Evolutionary conservation across 305 asterid genomes (phyloP).

Genomic region (Caryopteris hybrid): DNA sequence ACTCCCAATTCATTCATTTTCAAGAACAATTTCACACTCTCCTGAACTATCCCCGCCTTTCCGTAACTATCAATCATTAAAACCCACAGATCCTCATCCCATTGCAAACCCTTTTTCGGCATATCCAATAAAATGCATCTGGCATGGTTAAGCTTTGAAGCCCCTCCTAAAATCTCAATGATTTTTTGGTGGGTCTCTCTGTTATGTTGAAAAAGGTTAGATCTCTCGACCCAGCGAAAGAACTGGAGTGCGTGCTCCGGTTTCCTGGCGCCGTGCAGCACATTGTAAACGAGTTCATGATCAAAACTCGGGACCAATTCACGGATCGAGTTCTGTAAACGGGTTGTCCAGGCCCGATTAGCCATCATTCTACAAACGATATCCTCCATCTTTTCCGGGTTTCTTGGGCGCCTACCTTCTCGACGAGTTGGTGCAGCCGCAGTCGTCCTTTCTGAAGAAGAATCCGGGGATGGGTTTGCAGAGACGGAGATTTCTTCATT

Average conservation of each 20-base stretch:
- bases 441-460: conserved; percentile 6
- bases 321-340: conserved; percentile 77
- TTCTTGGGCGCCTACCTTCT: conserved; percentile 32
- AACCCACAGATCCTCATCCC: conserved; percentile 95
- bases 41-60: conserved; percentile 81
- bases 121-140: conserved; percentile 80
- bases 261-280: conserved; percentile 54
- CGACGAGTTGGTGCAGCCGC: conserved; percentile 6
- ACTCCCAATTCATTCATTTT: conserved; percentile 83
- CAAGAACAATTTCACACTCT: conserved; percentile 77
- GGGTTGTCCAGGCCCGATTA: conserved; percentile 79
- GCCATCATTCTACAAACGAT: conserved; percentile 80
- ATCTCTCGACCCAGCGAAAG: conserved; percentile 85
- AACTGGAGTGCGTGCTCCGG: conserved; percentile 83
- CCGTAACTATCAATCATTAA: conserved; percentile 80
- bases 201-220: conserved; percentile 55
- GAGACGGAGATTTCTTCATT: conserved; percentile 20
- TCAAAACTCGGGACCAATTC: conserved; percentile 63
- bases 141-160: conserved; percentile 77
- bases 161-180: conserved; percentile 69
- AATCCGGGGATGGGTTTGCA: conserved; percentile 14
- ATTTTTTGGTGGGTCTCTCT: conserved; percentile 69
- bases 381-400: conserved; percentile 57
- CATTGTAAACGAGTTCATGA: conserved; percentile 72
- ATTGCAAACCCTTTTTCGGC: conserved; percentile 74